Conservation (phyloP, 768 basidiomycete genomes). For the Leucocoprinus birnbaumii region DNA sequence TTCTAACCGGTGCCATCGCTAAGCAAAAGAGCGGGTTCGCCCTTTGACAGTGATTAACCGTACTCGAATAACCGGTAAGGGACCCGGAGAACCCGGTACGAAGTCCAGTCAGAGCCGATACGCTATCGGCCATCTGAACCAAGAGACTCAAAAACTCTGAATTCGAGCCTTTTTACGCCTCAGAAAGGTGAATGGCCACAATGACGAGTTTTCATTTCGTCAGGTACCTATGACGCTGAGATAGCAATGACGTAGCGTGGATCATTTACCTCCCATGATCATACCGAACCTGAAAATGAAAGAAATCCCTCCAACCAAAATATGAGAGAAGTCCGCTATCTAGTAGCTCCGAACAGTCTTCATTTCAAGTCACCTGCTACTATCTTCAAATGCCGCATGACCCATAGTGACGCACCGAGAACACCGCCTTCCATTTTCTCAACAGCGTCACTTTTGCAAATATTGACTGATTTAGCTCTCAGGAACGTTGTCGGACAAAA, state of each 20-base stretch:
- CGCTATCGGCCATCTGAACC: background rate
- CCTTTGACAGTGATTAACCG: background rate
- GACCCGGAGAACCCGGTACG: too few relatives aligned
- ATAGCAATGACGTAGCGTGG: background rate
- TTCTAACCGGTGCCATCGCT: background rate
- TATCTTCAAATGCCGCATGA: too few relatives aligned
- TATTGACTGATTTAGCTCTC: too few relatives aligned
- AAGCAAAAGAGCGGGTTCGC: background rate
- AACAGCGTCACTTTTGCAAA: too few relatives aligned
- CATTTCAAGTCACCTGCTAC: background rate
- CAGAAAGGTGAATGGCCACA: background rate
- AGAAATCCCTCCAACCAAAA: background rate
- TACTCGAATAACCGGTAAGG: background rate
- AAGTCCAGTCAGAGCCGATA: too few relatives aligned
- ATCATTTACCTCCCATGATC: background rate
- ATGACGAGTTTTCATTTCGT: background rate
- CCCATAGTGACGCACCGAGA: too few relatives aligned
- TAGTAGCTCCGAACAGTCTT: slow-evolving; percentile 1
- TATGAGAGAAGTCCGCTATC: background rate
- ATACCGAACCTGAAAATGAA: background rate
- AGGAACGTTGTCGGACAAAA: too few relatives aligned
- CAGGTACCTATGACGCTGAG: background rate
- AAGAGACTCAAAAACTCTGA: background rate
- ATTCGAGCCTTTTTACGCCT: background rate
- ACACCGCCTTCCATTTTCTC: too few relatives aligned